These are phyloP conservation scores for Phoenix roebelenii DNA, from an alignment of 176 grass and related monocot species.

Conservation along the genomic window DNA sequence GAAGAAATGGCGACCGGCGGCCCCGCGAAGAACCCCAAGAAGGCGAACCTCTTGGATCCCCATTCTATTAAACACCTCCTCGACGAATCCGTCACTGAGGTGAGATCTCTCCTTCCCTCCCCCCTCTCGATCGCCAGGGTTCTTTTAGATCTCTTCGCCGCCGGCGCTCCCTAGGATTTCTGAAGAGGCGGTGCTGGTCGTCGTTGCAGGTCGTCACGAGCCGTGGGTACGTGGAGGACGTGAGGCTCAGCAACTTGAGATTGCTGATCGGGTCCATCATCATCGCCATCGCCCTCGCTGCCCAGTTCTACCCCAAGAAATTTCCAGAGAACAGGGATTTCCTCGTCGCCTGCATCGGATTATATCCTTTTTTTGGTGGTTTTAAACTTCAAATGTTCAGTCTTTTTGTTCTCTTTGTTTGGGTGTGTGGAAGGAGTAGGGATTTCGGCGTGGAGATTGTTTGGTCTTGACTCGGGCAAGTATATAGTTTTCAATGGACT, in stretches of 20 bases:
- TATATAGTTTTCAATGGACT: conserved; percentile 76
- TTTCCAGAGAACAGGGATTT: conserved; percentile 88
- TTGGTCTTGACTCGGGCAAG: conserved; percentile 26
- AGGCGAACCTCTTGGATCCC: conserved; percentile 65
- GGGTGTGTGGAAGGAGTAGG: too few relatives aligned
- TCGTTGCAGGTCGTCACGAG: conserved; percentile 50
- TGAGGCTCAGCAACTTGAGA: conserved; percentile 72
- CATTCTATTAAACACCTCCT: conserved; percentile 75
- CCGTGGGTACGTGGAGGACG: conserved; percentile 74
- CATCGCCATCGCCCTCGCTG: conserved; percentile 71
- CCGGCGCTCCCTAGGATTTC: background rate
- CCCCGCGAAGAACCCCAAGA: conserved; percentile 36
- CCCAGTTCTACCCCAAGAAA: conserved; percentile 98
- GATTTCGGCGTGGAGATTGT: background rate
- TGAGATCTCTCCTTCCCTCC: background rate
- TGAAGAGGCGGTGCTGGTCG: too few relatives aligned
- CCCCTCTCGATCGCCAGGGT: background rate
- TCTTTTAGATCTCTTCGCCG: conserved; percentile 4
- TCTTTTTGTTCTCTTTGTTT: background rate
- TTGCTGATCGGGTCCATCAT: conserved; percentile 60
- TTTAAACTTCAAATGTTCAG: background rate
- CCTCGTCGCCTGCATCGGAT: conserved; percentile 70
- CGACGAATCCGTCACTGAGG: conserved; percentile 70
- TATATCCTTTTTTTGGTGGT: conserved; percentile 56
- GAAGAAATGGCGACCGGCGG: conserved; percentile 30